Evolutionary conservation across 306 rosid species (phyloP).

Genomic region (Acacia melanoxylon): DNA sequence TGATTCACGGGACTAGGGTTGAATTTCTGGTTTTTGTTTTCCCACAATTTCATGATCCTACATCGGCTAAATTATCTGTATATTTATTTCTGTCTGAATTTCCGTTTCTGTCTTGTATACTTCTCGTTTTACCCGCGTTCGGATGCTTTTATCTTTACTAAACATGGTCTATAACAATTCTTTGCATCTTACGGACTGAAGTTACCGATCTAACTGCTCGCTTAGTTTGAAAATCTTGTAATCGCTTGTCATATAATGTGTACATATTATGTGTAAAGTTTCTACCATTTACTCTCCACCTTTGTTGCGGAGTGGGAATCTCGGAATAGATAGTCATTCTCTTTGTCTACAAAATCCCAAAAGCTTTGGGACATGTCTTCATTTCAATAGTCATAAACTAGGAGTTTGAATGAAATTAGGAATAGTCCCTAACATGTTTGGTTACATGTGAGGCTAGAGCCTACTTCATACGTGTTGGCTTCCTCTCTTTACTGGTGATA

Average conservation of each 20-base stretch:
- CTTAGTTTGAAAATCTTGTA: neutral
- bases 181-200: neutral
- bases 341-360: too few relatives aligned
- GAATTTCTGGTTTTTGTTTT: neutral
- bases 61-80: neutral
- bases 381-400: neutral
- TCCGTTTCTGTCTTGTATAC: neutral
- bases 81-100: neutral
- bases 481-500: neutral
- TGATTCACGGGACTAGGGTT: neutral
- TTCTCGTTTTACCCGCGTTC: neutral
- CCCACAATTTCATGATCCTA: neutral
- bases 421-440: neutral
- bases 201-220: neutral
- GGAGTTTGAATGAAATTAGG: neutral
- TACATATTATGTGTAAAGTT: neutral
- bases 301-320: neutral
- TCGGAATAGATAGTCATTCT: neutral
- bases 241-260: neutral
- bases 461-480: neutral
- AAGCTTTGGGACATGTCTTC: neutral
- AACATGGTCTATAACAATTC: neutral
- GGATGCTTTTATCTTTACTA: neutral
- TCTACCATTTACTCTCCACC: neutral
- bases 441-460: neutral